phyloP scores from a whole-genome alignment of 257 asterid species.

The Solanum pimpinellifolium region DNA sequence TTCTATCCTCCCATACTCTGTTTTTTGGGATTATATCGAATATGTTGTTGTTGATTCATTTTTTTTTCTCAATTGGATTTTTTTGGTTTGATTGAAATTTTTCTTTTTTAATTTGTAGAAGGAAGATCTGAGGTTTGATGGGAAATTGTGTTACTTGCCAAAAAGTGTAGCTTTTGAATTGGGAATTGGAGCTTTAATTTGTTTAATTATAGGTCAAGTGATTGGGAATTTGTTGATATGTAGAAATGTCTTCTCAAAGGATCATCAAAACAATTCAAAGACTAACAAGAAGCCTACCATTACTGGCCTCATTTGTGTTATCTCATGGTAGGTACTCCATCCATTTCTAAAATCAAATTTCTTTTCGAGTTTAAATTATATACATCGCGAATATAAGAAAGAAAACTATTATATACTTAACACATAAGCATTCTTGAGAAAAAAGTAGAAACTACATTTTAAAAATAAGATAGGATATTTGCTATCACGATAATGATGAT shows the following conservation, averaged over 20 bases:
- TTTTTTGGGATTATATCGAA: rapidly evolving
- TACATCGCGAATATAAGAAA: too few species aligned
- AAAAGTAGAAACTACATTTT: too few species aligned
- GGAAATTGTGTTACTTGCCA: conserved; percentile 50
- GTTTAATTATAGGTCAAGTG: conserved; percentile 31
- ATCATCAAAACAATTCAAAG: conserved; percentile 8
- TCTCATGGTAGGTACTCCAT: conserved; percentile 46
- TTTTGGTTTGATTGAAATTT: not conserved
- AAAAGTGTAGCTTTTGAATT: conserved; percentile 34
- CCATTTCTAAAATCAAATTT: not conserved
- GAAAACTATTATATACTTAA: too few species aligned
- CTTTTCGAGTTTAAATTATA: not conserved
- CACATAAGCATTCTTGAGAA: not conserved
- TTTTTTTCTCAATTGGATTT: not conserved
- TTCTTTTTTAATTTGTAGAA: conserved; percentile 17
- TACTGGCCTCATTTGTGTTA: conserved; percentile 14
- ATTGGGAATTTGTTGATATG: conserved; percentile 34
- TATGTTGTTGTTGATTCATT: too few species aligned
- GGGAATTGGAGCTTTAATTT: conserved; percentile 43
- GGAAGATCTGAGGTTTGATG: conserved; percentile 52
- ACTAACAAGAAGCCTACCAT: conserved; percentile 15
- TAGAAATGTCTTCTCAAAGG: conserved; percentile 16
- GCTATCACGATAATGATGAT: not conserved
- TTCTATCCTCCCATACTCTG: not conserved
- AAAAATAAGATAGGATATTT: too few species aligned